Conservation (phyloP, 1,284 basidiomycete species). For the Cutaneotrichosporon dermatis region DNA sequence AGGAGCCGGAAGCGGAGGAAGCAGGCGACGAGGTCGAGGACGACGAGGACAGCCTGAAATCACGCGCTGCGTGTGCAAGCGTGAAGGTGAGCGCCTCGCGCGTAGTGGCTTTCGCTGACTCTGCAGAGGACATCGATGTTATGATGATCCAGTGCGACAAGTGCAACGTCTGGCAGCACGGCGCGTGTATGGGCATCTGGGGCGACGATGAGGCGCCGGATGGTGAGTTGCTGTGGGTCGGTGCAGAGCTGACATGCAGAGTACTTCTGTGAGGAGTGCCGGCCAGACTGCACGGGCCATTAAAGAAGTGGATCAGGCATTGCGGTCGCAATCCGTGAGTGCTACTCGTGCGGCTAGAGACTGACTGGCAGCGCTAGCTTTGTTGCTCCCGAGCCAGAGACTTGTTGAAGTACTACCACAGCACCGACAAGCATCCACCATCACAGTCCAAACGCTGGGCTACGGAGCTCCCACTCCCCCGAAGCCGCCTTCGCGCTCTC, state of each 20-base stretch:
- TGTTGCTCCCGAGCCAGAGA: slow-evolving; percentile 40
- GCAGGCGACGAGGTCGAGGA: slow-evolving; percentile 30
- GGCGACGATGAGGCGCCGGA: slow-evolving; percentile 75
- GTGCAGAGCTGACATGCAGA: slow-evolving; percentile 29
- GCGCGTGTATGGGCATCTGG: slow-evolving; percentile 90
- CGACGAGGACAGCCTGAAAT: slow-evolving; percentile 68
- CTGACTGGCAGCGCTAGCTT: slow-evolving; percentile 30
- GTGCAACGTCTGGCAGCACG: slow-evolving; percentile 98
- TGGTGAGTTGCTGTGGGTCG: slow-evolving; percentile 54
- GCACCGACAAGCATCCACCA: slow-evolving; percentile 37
- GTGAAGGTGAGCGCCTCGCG: slow-evolving; percentile 61
- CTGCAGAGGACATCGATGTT: slow-evolving; percentile 62
- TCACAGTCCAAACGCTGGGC: slow-evolving; percentile 49
- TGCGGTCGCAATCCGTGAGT: slow-evolving; percentile 39
- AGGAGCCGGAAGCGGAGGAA: slow-evolving; percentile 54
- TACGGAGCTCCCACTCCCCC: slow-evolving; percentile 17
- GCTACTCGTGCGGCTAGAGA: background rate
- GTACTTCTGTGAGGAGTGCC: slow-evolving; percentile 90
- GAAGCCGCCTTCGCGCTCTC: slow-evolving; percentile 30
- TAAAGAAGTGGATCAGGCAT: slow-evolving; percentile 60
- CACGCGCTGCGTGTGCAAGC: slow-evolving; percentile 91
- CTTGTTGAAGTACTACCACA: slow-evolving; percentile 31
- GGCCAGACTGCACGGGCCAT: slow-evolving; percentile 76
- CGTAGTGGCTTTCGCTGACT: slow-evolving; percentile 8
- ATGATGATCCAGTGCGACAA: slow-evolving; percentile 96